Conservation (phyloP, 805 yeast genomes). For the Lipomyces japonicus region DNA sequence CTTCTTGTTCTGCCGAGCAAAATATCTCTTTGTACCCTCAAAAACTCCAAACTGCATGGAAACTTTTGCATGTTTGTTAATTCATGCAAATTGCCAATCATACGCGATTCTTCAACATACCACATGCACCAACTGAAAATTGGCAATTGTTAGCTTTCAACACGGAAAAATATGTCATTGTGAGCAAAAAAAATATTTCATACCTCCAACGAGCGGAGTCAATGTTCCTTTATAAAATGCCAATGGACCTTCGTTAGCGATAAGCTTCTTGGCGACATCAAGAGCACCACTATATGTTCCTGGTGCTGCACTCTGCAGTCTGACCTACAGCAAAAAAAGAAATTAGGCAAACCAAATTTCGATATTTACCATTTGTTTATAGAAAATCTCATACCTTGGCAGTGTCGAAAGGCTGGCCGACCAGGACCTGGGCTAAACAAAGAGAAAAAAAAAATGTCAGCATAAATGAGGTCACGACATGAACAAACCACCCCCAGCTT, state of each 20-base stretch:
- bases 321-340: constrained; percentile 83
- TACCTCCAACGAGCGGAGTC: constrained; percentile 81
- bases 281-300: constrained; percentile 69
- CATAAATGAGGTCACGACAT: not conserved
- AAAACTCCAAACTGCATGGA: constrained; percentile 94
- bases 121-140: constrained; percentile 79
- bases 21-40: constrained; percentile 85
- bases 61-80: constrained; percentile 34
- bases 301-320: constrained; percentile 81
- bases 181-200: not conserved
- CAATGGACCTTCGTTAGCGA: constrained; percentile 73
- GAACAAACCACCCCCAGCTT: constrained; percentile 1
- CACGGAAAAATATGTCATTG: constrained; percentile 36
- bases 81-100: not conserved
- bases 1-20: constrained; percentile 43
- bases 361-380: not conserved
- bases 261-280: constrained; percentile 69
- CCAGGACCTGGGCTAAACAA: constrained; percentile 74
- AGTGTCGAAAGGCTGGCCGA: constrained; percentile 59
- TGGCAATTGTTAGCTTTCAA: constrained; percentile 45
- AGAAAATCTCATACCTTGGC: constrained; percentile 20
- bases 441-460: not conserved
- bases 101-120: constrained; percentile 9
- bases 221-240: constrained; percentile 93
- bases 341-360: not conserved